Base-by-base conservation (phyloP, 2,329 filamentous ascomycete species). In the Colletotrichum eleusines region DNA sequence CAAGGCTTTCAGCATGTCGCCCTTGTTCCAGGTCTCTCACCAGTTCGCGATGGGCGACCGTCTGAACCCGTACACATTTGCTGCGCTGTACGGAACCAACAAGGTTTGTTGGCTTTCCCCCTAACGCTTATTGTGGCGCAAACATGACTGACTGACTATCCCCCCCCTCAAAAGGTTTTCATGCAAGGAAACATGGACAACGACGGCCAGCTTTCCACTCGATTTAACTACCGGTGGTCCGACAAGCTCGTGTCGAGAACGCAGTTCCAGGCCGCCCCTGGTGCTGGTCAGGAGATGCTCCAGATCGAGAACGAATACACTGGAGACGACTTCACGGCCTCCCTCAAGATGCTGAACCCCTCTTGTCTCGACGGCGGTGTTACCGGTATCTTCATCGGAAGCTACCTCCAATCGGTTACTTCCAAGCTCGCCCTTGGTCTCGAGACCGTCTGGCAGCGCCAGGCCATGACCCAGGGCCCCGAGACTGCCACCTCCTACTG, bases 1-100 rank as follows among this genome's bases (percentile, higher is more conserved):
- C 80, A 98, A 98, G 88, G 91, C 94, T 80, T 97, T 98, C 85
- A 96, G 94, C 88, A 90, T 97, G 81, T 90, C 91, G 69, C 96
- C 96, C 69, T 86, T 98, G 76, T 99, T 99, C 88, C 95, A 98
- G 84, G 93, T 98, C 76, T 98, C 95, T 75, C 96, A 99, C 85
- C 94, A 96, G 77, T 96, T 99, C 82, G 92, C 95, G 66, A 94
- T 98, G 89, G 95, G 96, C 76, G 94, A 97, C 83, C 91, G 92
- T 75, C 87, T 97, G 81, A 95, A 95, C 80, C 96, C 96, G 46
- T 99, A 99, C 84, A 94, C 94, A 66, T 97, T 98, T 84, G 94
- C 94, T 76, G 94, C 93, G 74, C 90, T 99, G 79, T 98, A 96
- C 81, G 96, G 96, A 76, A 97, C 93, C 75, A 92, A 92, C 83